Evolutionary conservation across 306 rosid species (phyloP).

Genomic region (Quillaja saponaria): DNA sequence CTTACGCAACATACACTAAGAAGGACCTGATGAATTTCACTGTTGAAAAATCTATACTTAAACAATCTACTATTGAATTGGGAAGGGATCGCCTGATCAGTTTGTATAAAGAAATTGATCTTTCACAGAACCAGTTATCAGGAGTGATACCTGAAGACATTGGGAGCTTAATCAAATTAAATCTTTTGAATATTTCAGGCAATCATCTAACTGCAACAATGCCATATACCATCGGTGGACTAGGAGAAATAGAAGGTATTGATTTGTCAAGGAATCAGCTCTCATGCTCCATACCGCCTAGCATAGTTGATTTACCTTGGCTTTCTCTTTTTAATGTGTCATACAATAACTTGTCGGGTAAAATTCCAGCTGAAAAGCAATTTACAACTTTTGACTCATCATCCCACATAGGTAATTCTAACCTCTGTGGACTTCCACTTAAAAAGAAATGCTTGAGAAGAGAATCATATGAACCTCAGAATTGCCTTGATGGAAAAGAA

Average conservation of each 20-base stretch:
- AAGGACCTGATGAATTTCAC: background rate
- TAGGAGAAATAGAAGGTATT: background rate
- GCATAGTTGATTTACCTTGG: background rate
- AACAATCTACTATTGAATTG: no score
- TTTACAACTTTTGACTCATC: background rate
- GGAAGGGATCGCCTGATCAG: background rate
- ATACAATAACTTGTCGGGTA: slow-evolving; percentile 26
- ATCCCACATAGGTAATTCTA: slow-evolving; percentile 7
- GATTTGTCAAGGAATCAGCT: slow-evolving; percentile 39
- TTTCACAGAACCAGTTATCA: slow-evolving; percentile 35
- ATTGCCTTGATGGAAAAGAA: background rate
- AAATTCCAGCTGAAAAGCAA: slow-evolving; percentile 16
- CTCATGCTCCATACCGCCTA: slow-evolving; percentile 40
- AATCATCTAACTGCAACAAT: slow-evolving; percentile 34
- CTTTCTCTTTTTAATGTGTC: slow-evolving; percentile 13
- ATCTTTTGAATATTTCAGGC: slow-evolving; percentile 12
- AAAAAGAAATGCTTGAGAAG: background rate
- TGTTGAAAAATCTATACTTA: no score
- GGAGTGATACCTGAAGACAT: slow-evolving; percentile 32
- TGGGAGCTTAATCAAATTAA: background rate
- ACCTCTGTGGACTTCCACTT: slow-evolving; percentile 29
- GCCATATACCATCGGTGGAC: slow-evolving; percentile 22
- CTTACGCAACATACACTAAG: no score
- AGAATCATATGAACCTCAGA: background rate
- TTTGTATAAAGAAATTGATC: slow-evolving; percentile 3